Conservation (phyloP, 257 asterid species). For the Jaltomata sinuosa region DNA sequence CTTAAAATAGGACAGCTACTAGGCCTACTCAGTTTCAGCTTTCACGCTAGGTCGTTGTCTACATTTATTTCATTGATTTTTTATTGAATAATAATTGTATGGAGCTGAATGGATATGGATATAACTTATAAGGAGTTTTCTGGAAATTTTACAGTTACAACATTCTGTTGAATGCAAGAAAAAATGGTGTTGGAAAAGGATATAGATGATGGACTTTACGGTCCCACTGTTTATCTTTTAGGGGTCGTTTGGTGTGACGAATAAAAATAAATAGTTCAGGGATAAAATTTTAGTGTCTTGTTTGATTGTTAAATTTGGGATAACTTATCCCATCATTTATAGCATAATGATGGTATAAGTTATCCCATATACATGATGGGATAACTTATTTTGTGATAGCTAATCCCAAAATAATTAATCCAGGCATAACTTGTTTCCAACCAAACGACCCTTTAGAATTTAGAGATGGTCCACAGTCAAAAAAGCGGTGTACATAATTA, state of each 20-base stretch:
- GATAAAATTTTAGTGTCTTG: too few species aligned
- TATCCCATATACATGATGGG: too few species aligned
- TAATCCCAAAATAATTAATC: too few species aligned
- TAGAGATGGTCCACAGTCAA: not conserved
- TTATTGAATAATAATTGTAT: not conserved
- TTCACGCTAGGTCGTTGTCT: not conserved
- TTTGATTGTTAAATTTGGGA: too few species aligned
- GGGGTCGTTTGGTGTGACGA: too few species aligned
- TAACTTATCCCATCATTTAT: too few species aligned
- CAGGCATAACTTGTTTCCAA: too few species aligned
- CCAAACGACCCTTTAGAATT: too few species aligned
- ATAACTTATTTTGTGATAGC: too few species aligned
- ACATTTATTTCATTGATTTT: not conserved
- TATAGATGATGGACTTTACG: not conserved
- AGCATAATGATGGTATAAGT: too few species aligned
- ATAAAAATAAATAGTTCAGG: too few species aligned
- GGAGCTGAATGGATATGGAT: not conserved
- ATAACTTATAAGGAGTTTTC: not conserved
- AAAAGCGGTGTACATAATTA: not conserved
- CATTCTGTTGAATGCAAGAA: not conserved
- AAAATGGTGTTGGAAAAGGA: not conserved
- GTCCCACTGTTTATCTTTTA: not conserved
- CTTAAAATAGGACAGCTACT: constrained; percentile 1
- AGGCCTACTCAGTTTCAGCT: not conserved
- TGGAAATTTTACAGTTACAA: not conserved